A percentile compares a stretch with the other conserved stretches of the same genome.
phyloP scores from a whole-genome alignment of 306 rosid species.

The Datisca glomerata region DNA sequence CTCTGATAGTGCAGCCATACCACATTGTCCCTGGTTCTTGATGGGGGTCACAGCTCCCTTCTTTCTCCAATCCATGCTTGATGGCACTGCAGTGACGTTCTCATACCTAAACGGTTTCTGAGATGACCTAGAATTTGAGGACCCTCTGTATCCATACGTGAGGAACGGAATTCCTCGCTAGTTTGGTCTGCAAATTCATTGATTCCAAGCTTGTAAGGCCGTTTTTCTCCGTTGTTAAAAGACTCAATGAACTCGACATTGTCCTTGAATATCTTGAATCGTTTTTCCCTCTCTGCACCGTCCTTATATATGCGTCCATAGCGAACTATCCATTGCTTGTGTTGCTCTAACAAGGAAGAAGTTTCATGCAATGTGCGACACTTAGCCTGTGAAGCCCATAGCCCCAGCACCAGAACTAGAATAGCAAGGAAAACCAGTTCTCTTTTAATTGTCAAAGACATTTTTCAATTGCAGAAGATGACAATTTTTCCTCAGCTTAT shows the following conservation, averaged over 20 bases:
- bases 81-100: conserved; percentile 6
- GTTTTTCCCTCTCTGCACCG: background rate
- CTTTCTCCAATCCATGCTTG: conserved; percentile 22
- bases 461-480: no score
- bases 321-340: background rate
- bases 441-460: no score
- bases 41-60: conserved; percentile 24
- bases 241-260: conserved; percentile 24
- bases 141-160: conserved; percentile 12
- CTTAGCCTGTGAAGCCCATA: background rate
- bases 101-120: conserved; percentile 6
- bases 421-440: no score
- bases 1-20: conserved; percentile 9
- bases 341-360: background rate
- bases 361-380: background rate
- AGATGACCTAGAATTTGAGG: background rate
- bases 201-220: conserved; percentile 19
- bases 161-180: conserved; percentile 25
- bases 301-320: background rate
- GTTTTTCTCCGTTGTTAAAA: conserved; percentile 19
- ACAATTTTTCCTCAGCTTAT: no score
- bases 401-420: conserved; percentile 19
- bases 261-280: conserved; percentile 13
- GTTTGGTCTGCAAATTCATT: conserved; percentile 28
- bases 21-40: conserved; percentile 21